These are phyloP conservation scores for Tylopilus balloui DNA, from an alignment of 768 basidiomycete species.

Conservation along the genomic window DNA sequence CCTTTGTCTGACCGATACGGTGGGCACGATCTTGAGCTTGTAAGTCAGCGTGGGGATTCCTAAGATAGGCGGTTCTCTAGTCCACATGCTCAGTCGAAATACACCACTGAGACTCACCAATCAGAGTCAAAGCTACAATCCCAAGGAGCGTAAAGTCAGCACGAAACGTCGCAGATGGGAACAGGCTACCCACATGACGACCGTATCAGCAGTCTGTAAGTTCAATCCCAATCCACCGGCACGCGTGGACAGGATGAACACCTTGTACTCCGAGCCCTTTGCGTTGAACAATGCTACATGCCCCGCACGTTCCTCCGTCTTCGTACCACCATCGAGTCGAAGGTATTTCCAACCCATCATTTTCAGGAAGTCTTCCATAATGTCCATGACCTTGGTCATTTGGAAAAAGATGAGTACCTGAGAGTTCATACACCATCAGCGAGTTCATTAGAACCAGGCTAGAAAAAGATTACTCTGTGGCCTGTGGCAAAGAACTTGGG, in stretches of 20 bases:
- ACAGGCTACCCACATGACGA: slow-evolving; percentile 70
- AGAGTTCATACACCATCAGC: slow-evolving; percentile 1
- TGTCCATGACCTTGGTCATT: slow-evolving; percentile 99
- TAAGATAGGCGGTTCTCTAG: slow-evolving; percentile 23
- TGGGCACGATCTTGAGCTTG: slow-evolving; percentile 99
- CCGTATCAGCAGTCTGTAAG: slow-evolving; percentile 93
- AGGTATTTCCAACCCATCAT: slow-evolving; percentile 84
- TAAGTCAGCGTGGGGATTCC: slow-evolving; percentile 98
- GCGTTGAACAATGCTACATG: slow-evolving; percentile 88
- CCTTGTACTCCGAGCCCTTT: slow-evolving; percentile 78
- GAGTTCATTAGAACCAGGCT: neutral
- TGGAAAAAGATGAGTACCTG: slow-evolving; percentile 99
- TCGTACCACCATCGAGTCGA: slow-evolving; percentile 93
- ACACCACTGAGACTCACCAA: slow-evolving; percentile 38
- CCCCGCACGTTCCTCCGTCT: slow-evolving; percentile 89
- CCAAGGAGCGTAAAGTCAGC: slow-evolving; percentile 5
- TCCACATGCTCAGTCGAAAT: neutral
- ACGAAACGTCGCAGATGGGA: neutral
- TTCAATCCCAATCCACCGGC: slow-evolving; percentile 94
- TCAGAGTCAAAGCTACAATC: slow-evolving; percentile 68
- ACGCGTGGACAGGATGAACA: slow-evolving; percentile 91
- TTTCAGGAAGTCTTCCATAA: slow-evolving; percentile 93
- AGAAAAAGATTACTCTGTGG: slow-evolving; percentile 61
- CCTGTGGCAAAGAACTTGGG: slow-evolving; percentile 93
- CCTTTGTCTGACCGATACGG: slow-evolving; percentile 99